Evolutionary conservation across 1,139 yeast species (phyloP), one percentile per base, ranked within the genome.

Genomic region (Entelexis sorbosivorans): DNA sequence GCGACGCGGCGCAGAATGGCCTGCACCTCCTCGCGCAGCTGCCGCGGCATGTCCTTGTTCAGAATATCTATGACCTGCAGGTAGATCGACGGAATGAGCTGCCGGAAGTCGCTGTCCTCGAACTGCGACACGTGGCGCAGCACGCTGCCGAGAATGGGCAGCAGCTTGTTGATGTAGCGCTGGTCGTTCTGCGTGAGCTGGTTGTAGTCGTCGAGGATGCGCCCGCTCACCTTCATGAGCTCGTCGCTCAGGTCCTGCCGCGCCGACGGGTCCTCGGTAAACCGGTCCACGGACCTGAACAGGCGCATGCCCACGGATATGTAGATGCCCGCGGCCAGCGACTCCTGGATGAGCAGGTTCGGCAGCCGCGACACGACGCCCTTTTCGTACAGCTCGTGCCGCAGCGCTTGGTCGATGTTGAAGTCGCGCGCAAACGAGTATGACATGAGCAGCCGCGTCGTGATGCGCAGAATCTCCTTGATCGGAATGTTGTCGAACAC

Each of bases 341-440:
- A 81, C 66, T 93, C 98, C 67, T 93, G 98, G 61, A 86, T 85
- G 60, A 89, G 71, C 60, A 93, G 71, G 63, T 91, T 93, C 22
- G 99, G 98, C 56, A 89, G 74, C 63, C 91, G 83, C 62, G 87
- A 95, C 69, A 89, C 91, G 35, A 88, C 81, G 2, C 96, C 96
- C 10, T 93, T 87, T 63, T 87, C 85, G 82, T 94, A 89, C 47
- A 93, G 72, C 58, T 94, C 73, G 20, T 85, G 83, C 58, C 99
- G 73, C 58, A 91, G 72, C 52, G 87, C 91, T 64, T 84, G 82
- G 66, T 93, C 88, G 57, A 82, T 91, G 65, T 93, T 93, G 72
- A 93, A 93, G 54, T 75, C 78, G 60, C 82, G 78, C 6, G 98
- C 86, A 69, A 93, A 91, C 53, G 75, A 72, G 69, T 86, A 89